Evolutionary conservation across 192 early-diverging fungal genomes (phyloP), one percentile per base, ranked within the genome.

Genomic region (Pilaira anomala): DNA sequence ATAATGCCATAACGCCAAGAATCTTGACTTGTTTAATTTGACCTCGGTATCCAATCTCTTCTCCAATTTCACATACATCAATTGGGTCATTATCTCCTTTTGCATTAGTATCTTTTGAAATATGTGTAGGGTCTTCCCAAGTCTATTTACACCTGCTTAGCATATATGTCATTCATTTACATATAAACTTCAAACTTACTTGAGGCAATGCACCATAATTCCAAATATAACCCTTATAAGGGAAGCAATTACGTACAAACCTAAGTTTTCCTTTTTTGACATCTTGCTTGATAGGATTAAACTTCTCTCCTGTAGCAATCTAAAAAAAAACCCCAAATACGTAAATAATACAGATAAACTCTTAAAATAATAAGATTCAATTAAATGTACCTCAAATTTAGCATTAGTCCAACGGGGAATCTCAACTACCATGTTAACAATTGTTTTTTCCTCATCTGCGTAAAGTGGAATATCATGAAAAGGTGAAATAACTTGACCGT

Each of bases 191-290:
- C 11, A 19, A 22, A 28, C 52, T 60, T 75, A 88, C 86, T 76
- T 96, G 95, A 39, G 97, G 97, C 66, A 99, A 86, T 48, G 97
- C 97, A 64, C 97, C 97, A 73, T 99, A 98, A 88, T 99, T 99
- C 97, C 97, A 98, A 77, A 98, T 95, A 79, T 98, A 98, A 60
- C 97, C 97, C 73, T 99, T 91, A 86, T 97, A 96, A n/a, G 97
- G 96, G 88, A 98, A 99, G 72, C 92, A 91, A 85, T 99, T 99
- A 73, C 93, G 87, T 62, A 99, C 97, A 75, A 86, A 98, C 51
- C 97, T 90, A 69, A 99, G 90, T 84, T 98, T 99, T 69, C 94
- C 94, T 83, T 98, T 98, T 86, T 98, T 99, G 60, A 87, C 78
- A 71, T 99, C 97, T 81, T 99, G 97, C 82, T 93, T 95, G 79